A percentile compares a stretch with the other conserved stretches of the same genome.
Evolutionary conservation across 495 filamentous ascomycete genomes (phyloP).

Genomic region (Jackrogersella minutella): DNA sequence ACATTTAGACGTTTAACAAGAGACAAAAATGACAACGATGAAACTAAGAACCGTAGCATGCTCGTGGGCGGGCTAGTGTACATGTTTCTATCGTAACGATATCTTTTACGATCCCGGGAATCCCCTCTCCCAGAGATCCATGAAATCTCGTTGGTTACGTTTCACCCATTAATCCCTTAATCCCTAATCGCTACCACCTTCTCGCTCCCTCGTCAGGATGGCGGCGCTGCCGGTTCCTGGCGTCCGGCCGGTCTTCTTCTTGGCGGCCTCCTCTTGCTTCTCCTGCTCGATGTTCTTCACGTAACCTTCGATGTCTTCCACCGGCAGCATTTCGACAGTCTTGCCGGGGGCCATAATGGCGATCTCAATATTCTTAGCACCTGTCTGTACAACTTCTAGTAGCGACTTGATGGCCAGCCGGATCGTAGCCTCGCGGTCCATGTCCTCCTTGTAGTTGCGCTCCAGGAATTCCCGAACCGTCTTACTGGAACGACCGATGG

Average conservation of each 20-base stretch:
- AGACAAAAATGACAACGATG: constrained; percentile 11
- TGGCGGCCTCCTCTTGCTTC: constrained; percentile 97
- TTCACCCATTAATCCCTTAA: no score
- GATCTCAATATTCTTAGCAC: constrained; percentile 99
- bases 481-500: constrained; percentile 97
- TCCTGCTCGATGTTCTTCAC: constrained; percentile 98
- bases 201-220: constrained; percentile 74
- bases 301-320: constrained; percentile 93
- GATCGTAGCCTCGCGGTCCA: constrained; percentile 96
- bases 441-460: constrained; percentile 95
- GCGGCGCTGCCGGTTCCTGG: constrained; percentile 79
- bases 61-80: constrained; percentile 30
- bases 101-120: constrained; percentile 13
- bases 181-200: constrained; percentile 51
- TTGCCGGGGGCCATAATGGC: constrained; percentile 98
- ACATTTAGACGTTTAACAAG: constrained; percentile 34
- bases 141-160: constrained; percentile 3
- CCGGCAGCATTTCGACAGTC: constrained; percentile 88
- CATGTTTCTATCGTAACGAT: constrained; percentile 13
- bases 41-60: constrained; percentile 30
- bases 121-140: constrained; percentile 1
- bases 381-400: constrained; percentile 96
- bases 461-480: constrained; percentile 98
- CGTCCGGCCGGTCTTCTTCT: constrained; percentile 88
- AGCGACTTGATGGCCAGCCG: constrained; percentile 97